Conservation (phyloP, 2,329 filamentous ascomycete genomes). For the Macrophomina phaseolina region DNA sequence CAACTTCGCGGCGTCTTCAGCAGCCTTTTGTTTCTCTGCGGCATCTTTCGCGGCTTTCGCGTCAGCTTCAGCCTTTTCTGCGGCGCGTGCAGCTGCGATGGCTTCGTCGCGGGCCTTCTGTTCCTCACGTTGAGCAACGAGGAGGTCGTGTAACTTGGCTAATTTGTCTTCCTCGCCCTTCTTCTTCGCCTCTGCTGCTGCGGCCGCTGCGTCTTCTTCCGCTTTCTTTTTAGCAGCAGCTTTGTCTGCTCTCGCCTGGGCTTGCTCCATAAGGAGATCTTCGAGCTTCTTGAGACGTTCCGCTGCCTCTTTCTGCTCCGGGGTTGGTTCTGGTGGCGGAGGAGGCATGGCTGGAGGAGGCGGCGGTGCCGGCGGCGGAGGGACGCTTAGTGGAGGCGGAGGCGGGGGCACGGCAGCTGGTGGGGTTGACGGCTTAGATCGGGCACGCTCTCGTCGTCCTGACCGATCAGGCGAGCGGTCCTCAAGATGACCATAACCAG, state of each 20-base stretch:
- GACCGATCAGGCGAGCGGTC: slow-evolving; percentile 31
- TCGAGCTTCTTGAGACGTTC: slow-evolving; percentile 46
- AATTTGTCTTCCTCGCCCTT: slow-evolving; percentile 41
- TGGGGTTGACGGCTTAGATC: slow-evolving; percentile 36
- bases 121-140: slow-evolving; percentile 50
- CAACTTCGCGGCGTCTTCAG: slow-evolving; percentile 39
- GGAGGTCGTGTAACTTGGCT: slow-evolving; percentile 44
- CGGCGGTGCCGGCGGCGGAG: slow-evolving; percentile 27
- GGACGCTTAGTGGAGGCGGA: slow-evolving; percentile 30
- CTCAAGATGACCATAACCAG: background rate
- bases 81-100: slow-evolving; percentile 32
- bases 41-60: slow-evolving; percentile 58
- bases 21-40: slow-evolving; percentile 53
- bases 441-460: slow-evolving; percentile 27
- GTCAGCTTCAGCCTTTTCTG: slow-evolving; percentile 46
- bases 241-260: slow-evolving; percentile 44
- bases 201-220: slow-evolving; percentile 38
- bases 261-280: slow-evolving; percentile 42
- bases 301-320: slow-evolving; percentile 39
- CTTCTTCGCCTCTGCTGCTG: slow-evolving; percentile 41
- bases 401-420: slow-evolving; percentile 32
- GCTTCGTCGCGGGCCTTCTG: slow-evolving; percentile 45
- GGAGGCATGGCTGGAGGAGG: slow-evolving; percentile 25
- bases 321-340: slow-evolving; percentile 30
- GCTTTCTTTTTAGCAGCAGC: slow-evolving; percentile 43